Evolutionary conservation across 805 yeast species (phyloP).

Genomic region (Candida insectalens): DNA sequence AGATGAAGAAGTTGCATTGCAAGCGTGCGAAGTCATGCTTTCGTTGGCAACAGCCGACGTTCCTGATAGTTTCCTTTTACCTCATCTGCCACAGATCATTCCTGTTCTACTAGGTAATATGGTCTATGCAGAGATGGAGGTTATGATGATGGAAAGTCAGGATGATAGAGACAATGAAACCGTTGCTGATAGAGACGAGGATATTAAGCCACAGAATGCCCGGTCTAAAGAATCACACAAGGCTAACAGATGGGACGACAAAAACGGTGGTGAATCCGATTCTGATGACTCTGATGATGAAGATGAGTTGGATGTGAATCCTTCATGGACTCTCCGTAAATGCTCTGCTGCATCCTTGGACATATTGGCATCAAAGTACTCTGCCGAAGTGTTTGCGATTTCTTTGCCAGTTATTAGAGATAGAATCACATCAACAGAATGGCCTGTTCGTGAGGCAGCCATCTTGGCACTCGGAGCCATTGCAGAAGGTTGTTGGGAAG

Average conservation of each 20-base stretch:
- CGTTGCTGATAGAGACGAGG: constrained; percentile 77
- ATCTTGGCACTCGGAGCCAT: constrained; percentile 93
- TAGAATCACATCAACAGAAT: constrained; percentile 55
- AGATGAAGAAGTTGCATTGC: constrained; percentile 73
- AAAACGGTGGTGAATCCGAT: constrained; percentile 21
- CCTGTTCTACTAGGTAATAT: constrained; percentile 72
- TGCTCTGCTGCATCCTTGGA: constrained; percentile 94
- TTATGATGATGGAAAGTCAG: constrained; percentile 48
- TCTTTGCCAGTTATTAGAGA: constrained; percentile 71
- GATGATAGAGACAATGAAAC: constrained; percentile 71
- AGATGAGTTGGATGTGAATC: constrained; percentile 54
- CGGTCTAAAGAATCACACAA: constrained; percentile 43
- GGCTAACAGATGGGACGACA: constrained; percentile 13
- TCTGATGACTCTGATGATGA: constrained; percentile 67
- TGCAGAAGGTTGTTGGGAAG: constrained; percentile 76
- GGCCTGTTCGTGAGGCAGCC: constrained; percentile 92
- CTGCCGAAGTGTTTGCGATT: constrained; percentile 54
- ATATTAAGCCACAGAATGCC: constrained; percentile 74
- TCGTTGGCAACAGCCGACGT: constrained; percentile 58
- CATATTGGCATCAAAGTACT: constrained; percentile 57
- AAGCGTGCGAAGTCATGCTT: constrained; percentile 87
- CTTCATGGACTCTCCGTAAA: constrained; percentile 86
- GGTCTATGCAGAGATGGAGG: constrained; percentile 82
- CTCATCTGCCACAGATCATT: constrained; percentile 52
- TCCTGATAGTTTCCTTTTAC: constrained; percentile 45